Percentiles rank a stretch among this genome's conserved stretches.
Evolutionary conservation across 176 grass and related monocot genomes (phyloP).

Genomic region (Elaeis guineensis): DNA sequence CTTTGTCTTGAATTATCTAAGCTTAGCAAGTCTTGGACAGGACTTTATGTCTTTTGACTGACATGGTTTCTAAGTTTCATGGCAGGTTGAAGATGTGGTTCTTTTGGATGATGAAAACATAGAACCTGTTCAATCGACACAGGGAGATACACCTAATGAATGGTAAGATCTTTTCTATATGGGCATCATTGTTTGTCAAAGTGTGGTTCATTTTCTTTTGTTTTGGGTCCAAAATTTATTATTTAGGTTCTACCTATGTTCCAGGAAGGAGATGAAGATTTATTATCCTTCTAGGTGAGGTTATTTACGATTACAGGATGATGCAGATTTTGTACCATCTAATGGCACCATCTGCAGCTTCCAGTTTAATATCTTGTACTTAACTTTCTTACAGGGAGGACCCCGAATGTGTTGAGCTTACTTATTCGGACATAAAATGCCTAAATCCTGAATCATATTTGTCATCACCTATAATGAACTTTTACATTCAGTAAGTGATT

Average conservation of each 20-base stretch:
- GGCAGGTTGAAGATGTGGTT: constrained; percentile 47
- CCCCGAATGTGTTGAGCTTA: constrained; percentile 53
- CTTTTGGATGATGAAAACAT: constrained; percentile 68
- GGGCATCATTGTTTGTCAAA: background rate
- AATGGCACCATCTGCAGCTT: background rate
- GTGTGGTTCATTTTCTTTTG: background rate
- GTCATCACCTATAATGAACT: constrained; percentile 78
- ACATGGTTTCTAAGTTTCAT: background rate
- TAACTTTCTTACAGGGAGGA: constrained; percentile 61
- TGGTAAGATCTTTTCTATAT: constrained; percentile 28
- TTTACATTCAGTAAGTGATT: constrained; percentile 68
- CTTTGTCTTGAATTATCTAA: too few relatives aligned
- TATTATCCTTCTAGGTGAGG: constrained; percentile 81
- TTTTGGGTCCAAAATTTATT: background rate
- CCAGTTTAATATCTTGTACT: background rate
- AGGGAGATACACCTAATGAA: constrained; percentile 15
- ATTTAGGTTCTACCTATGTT: constrained; percentile 7
- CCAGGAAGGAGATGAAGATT: constrained; percentile 54
- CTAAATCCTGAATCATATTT: constrained; percentile 54
- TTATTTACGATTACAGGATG: background rate
- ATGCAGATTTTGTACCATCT: constrained; percentile 6
- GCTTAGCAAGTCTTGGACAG: background rate
- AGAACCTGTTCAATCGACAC: constrained; percentile 24
- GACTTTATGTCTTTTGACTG: constrained; percentile 17
- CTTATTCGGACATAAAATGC: constrained; percentile 53